Conservation (phyloP, 2,329 filamentous ascomycete species). For the Neophaeococcomyces aloes region DNA sequence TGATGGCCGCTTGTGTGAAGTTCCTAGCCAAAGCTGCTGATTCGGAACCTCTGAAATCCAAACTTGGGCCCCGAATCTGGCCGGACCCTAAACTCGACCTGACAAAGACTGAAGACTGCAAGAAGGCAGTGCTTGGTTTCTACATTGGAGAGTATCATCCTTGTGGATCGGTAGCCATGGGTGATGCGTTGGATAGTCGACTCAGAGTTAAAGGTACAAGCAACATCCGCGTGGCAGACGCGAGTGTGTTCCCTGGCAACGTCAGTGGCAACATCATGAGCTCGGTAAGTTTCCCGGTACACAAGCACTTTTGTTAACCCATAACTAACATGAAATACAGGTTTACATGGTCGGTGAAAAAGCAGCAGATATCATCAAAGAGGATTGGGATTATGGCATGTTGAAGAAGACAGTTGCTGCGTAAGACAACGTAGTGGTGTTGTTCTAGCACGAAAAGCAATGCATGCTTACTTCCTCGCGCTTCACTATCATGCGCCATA, state of each 20-base stretch:
- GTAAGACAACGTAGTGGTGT: neutral
- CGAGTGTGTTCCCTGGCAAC: constrained; percentile 24
- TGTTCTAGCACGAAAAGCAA: no score
- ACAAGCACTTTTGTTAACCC: no score
- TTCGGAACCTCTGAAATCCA: constrained; percentile 10
- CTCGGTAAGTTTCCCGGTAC: constrained; percentile 14
- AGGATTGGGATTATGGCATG: constrained; percentile 15
- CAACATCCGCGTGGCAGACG: constrained; percentile 15
- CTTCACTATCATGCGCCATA: no score
- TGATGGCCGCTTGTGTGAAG: constrained; percentile 24
- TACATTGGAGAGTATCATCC: constrained; percentile 17
- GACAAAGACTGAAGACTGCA: constrained; percentile 6
- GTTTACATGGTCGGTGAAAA: constrained; percentile 26
- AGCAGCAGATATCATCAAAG: constrained; percentile 26
- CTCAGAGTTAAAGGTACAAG: constrained; percentile 24
- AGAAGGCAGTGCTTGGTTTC: constrained; percentile 10
- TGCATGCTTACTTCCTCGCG: no score
- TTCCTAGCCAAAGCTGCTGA: constrained; percentile 9
- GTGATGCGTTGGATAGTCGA: constrained; percentile 23
- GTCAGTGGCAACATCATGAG: constrained; percentile 24
- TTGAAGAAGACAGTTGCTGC: neutral
- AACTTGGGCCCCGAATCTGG: constrained; percentile 11
- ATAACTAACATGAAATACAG: no score
- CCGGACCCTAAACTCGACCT: constrained; percentile 11
- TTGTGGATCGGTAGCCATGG: constrained; percentile 24